Evolutionary conservation across 495 filamentous ascomycete species (phyloP).

Genomic region (Penicillium cataractarum): DNA sequence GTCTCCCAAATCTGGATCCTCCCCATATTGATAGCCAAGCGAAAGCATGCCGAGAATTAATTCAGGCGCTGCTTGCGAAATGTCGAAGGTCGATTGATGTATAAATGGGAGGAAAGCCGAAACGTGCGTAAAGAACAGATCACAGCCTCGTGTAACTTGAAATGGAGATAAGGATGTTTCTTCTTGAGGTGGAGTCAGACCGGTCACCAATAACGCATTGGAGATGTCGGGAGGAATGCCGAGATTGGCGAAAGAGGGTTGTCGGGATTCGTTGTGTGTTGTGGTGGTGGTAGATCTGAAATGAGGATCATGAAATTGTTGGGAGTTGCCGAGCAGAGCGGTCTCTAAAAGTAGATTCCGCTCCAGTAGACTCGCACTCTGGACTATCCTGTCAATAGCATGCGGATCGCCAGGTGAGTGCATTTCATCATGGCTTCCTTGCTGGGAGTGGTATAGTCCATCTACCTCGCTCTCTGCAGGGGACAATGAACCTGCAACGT

Average conservation of each 20-base stretch:
- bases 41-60: conserved; percentile 39
- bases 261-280: conserved; percentile 1
- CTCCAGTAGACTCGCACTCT: conserved; percentile 18
- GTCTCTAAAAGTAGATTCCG: conserved; percentile 23
- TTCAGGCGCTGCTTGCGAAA: conserved; percentile 19
- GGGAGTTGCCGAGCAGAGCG: conserved; percentile 15
- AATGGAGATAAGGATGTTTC: conserved; percentile 29
- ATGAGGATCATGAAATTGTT: not conserved
- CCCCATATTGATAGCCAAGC: conserved; percentile 41
- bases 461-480: conserved; percentile 3
- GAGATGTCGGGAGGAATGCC: not conserved
- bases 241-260: conserved; percentile 7
- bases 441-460: not conserved
- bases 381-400: conserved; percentile 16
- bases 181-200: conserved; percentile 23
- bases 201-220: conserved; percentile 17
- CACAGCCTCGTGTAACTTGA: conserved; percentile 32
- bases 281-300: conserved; percentile 2
- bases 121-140: conserved; percentile 37
- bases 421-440: not conserved
- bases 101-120: conserved; percentile 40
- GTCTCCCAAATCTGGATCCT: conserved; percentile 37
- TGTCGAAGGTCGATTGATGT: conserved; percentile 37
- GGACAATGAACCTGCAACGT: conserved; percentile 3
- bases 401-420: not conserved